Evolutionary conservation across 441 rosid species (phyloP).

Genomic region (Syzygium malaccense): DNA sequence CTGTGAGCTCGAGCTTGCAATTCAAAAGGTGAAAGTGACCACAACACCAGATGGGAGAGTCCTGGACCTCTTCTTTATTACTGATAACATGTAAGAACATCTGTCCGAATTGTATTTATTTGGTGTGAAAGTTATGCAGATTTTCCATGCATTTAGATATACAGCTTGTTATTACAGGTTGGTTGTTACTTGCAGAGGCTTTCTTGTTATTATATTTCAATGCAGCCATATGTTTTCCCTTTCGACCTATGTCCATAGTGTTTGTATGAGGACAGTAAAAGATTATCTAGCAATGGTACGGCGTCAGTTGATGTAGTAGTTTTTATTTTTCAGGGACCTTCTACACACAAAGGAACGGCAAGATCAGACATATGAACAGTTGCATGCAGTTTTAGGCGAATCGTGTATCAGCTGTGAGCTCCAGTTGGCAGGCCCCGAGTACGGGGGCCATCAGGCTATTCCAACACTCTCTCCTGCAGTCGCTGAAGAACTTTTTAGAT

Average conservation of each 20-base stretch:
- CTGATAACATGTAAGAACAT: slow-evolving; percentile 60
- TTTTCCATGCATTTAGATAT: not conserved
- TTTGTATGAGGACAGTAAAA: not conserved
- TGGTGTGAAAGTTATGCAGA: not conserved
- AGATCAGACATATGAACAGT: slow-evolving; percentile 44
- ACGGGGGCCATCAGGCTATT: slow-evolving; percentile 41
- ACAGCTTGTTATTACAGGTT: not conserved
- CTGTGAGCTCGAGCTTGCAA: slow-evolving; percentile 76
- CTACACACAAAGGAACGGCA: slow-evolving; percentile 55
- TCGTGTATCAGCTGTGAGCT: slow-evolving; percentile 77
- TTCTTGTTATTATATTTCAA: not conserved
- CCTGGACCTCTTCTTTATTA: slow-evolving; percentile 78
- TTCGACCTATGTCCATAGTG: not conserved
- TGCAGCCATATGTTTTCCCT: not conserved
- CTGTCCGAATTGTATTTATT: not conserved
- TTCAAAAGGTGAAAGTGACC: slow-evolving; percentile 75
- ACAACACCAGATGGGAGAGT: slow-evolving; percentile 81
- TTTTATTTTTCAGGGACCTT: slow-evolving; percentile 52
- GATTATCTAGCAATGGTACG: not conserved
- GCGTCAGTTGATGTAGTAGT: not conserved
- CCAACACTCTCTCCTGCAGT: slow-evolving; percentile 52
- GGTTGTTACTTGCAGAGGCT: not conserved
- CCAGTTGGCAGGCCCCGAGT: slow-evolving; percentile 57
- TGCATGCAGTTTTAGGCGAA: slow-evolving; percentile 61
- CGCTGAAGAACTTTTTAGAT: slow-evolving; percentile 50